Evolutionary conservation across 2,329 filamentous ascomycete genomes (phyloP), one percentile per base, ranked within the genome.

Genomic region (Penicillium sp.): DNA sequence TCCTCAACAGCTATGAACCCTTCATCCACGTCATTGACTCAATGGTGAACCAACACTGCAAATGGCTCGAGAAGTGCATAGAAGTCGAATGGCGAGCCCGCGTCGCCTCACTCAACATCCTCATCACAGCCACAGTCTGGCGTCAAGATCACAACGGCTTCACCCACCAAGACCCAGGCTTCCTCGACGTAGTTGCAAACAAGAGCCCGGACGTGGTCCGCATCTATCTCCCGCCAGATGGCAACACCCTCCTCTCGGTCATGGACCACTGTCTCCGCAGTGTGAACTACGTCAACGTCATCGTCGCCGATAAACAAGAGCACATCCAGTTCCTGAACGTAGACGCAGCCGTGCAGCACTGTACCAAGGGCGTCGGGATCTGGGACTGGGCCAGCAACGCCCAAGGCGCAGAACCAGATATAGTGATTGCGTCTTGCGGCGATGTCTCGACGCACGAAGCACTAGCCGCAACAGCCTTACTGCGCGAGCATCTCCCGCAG

Each of bases 11-110:
- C 64, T 91, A 91, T 71, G 87, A 91, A 68, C 86, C 87, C 0
- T 91, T 91, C 64, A 87, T 90, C 51, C 86, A 90, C 64, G 82
- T 91, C 61, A 89, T 91, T 60, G 86, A 90, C 68, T 88, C 84
- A 1, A 91, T 91, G 87, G 87, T 91, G 52, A 89, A 89, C 67
- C 87, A 89, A 73, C 87, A 91, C 72, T 89, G 86, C 75, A 91
- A 91, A 69, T 90, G 87, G 87, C 79, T 90, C 42, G 87, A 91
- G 68, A 91, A 90, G 72, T 87, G 83, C 57, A 74, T 83, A n/a
- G 87, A 90, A 63, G 83, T 90, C 16, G 82, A 87, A 61, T 91
- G 87, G 87, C 82, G 87, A 43, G 80, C 77, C 59, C 84, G 84
- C 67, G 74, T 90, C 10, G 79, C 86, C 8, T 89, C 86, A 0